These are phyloP conservation scores for Cryphonectria carpinicola DNA, from an alignment of 2,329 filamentous ascomycete genomes.

Conservation along the genomic window DNA sequence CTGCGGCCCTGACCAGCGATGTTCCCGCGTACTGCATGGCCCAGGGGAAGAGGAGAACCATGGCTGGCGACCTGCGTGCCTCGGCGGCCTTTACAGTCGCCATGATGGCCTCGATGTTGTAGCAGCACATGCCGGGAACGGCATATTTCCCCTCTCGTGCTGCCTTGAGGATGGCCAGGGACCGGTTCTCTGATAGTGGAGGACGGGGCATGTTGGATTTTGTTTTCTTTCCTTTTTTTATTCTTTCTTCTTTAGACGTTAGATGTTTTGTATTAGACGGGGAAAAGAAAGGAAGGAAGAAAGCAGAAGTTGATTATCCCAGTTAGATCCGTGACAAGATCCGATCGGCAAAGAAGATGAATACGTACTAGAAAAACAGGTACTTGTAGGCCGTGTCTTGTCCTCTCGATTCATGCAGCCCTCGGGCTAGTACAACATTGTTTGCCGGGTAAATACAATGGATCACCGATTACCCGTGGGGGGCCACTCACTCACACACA, in stretches of 20 bases:
- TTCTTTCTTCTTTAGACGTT: background rate
- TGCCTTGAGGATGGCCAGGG: conserved; percentile 59
- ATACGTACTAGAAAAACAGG: background rate
- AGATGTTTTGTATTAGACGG: too few relatives aligned
- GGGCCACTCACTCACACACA: background rate
- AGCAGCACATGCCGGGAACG: conserved; percentile 64
- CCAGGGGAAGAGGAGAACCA: conserved; percentile 78
- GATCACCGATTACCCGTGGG: background rate
- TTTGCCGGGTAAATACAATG: background rate
- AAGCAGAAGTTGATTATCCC: too few relatives aligned
- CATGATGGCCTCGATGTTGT: conserved; percentile 72
- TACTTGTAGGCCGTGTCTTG: background rate
- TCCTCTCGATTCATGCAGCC: background rate
- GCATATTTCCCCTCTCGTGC: conserved; percentile 60
- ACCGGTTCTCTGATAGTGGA: conserved; percentile 51
- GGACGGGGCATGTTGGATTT: conserved; percentile 40
- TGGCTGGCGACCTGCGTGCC: conserved; percentile 66
- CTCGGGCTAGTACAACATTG: background rate
- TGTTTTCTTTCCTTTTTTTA: background rate
- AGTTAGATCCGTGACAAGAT: too few relatives aligned
- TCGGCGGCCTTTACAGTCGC: conserved; percentile 72
- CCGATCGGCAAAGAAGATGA: background rate
- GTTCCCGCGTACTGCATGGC: conserved; percentile 67
- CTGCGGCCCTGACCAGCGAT: conserved; percentile 58
- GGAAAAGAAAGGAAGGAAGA: background rate